Evolutionary conservation across 192 early-diverging fungal species (phyloP), one percentile per base, ranked within the genome.

Genomic region (Endogone sp.): DNA sequence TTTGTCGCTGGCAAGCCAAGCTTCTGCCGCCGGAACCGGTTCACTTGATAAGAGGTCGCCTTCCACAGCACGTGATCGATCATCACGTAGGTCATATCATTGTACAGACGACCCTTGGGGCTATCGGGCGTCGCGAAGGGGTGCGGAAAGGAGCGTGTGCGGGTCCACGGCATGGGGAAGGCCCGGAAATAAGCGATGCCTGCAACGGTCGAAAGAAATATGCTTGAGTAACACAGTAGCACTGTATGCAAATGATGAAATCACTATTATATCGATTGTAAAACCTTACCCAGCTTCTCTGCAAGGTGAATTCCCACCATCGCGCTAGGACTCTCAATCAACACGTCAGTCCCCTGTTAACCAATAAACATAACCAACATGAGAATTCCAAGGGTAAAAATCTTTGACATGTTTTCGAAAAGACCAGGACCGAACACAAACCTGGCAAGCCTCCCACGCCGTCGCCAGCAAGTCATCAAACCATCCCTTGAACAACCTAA

Each of bases 101-200:
- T 92, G 64, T 85, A 88, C 0, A 71, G 62, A 3, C 73, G 66
- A 24, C 82, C 82, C 8, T 82, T 64, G 26, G 77, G 73, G n/a
- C 71, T 70, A 29, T 85, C 80, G 4, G 83, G 81, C 0, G 86
- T 82, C 2, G 84, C 86, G 55, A 91, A 84, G 3, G 91, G 90
- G 66, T 92, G 91, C 30, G 91, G 90, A 68, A 88, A 92, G 9
- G 80, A 75, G 26, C 82, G 69, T n/a, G 91, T 92, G 10, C 87
- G 74, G n/a, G 86, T 90, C 91, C 89, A 90, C 3, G 90, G 90
- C 86, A 92, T 89, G 8, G 90, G 82, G 69, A 92, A 88, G 22
- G 88, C 82, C 23, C 81, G 61, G 72, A 89, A 88, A 64, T 86
- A 88, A 32, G 90, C 86, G 29, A 92, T 81, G 25, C 74, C 82